phyloP scores from a whole-genome alignment of 805 yeast species.

The Candida morakotiae region DNA sequence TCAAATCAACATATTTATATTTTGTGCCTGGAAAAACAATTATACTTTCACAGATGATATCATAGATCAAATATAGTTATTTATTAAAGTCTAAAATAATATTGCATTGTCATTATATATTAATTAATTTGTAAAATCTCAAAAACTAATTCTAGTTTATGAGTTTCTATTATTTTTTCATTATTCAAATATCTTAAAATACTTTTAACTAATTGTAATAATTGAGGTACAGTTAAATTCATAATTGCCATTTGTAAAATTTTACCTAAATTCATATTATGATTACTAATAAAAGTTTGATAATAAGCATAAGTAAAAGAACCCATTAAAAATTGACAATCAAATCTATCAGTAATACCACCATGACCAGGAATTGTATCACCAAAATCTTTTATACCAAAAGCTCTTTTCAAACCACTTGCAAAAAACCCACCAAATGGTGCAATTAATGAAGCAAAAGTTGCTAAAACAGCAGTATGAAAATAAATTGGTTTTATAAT shows the following conservation, averaged over 20 bases:
- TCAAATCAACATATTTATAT: too few relatives aligned
- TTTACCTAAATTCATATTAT: conserved; percentile 67
- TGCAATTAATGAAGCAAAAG: conserved; percentile 94
- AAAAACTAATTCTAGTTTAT: conserved; percentile 22
- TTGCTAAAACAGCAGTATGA: conserved; percentile 81
- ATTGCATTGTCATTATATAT: not conserved
- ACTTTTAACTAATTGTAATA: conserved; percentile 55
- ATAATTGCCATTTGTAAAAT: conserved; percentile 72
- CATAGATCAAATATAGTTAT: not conserved
- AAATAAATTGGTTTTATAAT: conserved; percentile 82
- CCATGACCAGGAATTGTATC: conserved; percentile 99
- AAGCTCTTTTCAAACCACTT: conserved; percentile 93
- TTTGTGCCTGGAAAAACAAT: too few relatives aligned
- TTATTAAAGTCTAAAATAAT: not conserved
- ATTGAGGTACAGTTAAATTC: conserved; percentile 63
- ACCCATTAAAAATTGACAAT: conserved; percentile 98
- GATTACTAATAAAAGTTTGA: conserved; percentile 82
- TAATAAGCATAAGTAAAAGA: conserved; percentile 88
- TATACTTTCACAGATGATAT: too few relatives aligned
- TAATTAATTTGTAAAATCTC: conserved; percentile 24
- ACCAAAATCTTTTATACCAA: conserved; percentile 95
- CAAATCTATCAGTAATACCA: conserved; percentile 95
- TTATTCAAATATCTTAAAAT: conserved; percentile 51
- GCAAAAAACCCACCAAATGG: conserved; percentile 99
- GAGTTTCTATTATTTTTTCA: conserved; percentile 24